A percentile compares a stretch with the other conserved stretches of the same genome.
Conservation (phyloP, 371 early-diverging fungal species). For the Sporodiniella umbellata region DNA sequence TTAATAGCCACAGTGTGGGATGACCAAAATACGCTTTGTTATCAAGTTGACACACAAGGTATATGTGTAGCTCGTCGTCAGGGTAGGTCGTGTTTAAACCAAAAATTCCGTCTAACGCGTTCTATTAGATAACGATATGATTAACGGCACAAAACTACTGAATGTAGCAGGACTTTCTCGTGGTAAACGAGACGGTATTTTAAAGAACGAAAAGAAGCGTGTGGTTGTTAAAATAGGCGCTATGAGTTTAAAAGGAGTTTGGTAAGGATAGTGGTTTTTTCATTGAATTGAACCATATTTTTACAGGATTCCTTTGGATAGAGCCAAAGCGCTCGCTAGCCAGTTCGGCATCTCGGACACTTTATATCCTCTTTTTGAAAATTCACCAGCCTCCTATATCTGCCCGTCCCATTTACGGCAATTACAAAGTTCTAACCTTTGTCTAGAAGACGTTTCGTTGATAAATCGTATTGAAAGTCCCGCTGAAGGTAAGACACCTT, state of each 20-base stretch:
- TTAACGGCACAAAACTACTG: slow-evolving; percentile 78
- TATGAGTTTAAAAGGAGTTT: slow-evolving; percentile 80
- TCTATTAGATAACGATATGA: slow-evolving; percentile 66
- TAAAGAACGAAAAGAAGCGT: slow-evolving; percentile 74
- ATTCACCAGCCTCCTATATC: slow-evolving; percentile 43
- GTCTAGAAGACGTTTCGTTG: neutral
- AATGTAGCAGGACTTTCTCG: slow-evolving; percentile 79
- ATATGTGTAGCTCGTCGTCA: slow-evolving; percentile 77
- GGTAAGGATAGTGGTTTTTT: slow-evolving; percentile 31
- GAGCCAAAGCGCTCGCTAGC: slow-evolving; percentile 57
- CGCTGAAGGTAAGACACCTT: neutral
- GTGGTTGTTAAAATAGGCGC: slow-evolving; percentile 77
- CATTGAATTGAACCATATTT: neutral
- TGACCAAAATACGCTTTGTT: slow-evolving; percentile 77
- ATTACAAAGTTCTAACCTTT: neutral
- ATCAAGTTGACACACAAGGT: slow-evolving; percentile 74
- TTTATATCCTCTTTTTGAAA: slow-evolving; percentile 65
- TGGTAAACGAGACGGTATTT: slow-evolving; percentile 76
- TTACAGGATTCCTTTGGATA: slow-evolving; percentile 57
- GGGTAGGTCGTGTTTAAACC: too few relatives aligned
- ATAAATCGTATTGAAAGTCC: neutral
- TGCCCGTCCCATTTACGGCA: slow-evolving; percentile 20
- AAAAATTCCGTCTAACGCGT: too few relatives aligned
- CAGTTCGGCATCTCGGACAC: slow-evolving; percentile 58
- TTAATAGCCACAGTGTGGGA: slow-evolving; percentile 81